These are phyloP conservation scores for Lichtheimia hyalospora DNA, from an alignment of 371 early-diverging fungal species.

Conservation along the genomic window DNA sequence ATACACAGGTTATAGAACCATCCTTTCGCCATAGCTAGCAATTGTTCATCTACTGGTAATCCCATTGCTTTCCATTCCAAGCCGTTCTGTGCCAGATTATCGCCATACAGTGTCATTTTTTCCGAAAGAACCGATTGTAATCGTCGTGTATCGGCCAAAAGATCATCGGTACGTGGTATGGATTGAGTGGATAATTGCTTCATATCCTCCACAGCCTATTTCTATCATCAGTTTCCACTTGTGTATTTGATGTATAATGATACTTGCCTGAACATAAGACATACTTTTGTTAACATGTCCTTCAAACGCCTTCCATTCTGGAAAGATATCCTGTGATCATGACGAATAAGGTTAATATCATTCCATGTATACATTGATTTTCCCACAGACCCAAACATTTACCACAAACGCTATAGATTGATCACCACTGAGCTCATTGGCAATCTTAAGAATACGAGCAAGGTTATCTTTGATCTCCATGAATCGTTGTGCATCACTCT, in stretches of 20 bases:
- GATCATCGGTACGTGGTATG: constrained; percentile 36
- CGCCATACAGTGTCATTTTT: constrained; percentile 34
- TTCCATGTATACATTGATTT: background rate
- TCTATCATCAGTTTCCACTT: background rate
- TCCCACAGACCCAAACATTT: constrained; percentile 7
- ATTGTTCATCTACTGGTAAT: constrained; percentile 41
- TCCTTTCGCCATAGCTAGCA: constrained; percentile 33
- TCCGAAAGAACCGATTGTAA: constrained; percentile 31
- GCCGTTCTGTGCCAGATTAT: constrained; percentile 42
- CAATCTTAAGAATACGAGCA: constrained; percentile 26
- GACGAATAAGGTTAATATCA: no score
- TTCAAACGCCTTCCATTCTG: constrained; percentile 44
- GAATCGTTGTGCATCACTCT: constrained; percentile 22
- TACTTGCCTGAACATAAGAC: constrained; percentile 35
- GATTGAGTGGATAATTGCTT: constrained; percentile 22
- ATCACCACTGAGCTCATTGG: constrained; percentile 40
- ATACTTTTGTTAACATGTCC: constrained; percentile 28
- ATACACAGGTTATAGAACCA: constrained; percentile 40
- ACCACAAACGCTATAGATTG: constrained; percentile 31
- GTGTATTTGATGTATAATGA: background rate
- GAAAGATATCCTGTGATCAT: constrained; percentile 30
- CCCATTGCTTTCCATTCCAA: constrained; percentile 52
- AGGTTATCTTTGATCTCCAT: constrained; percentile 26
- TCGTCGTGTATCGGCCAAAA: constrained; percentile 34
- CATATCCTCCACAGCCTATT: constrained; percentile 47